Percentiles rank a stretch among this genome's conserved stretches.
These are phyloP conservation scores for Fagus crenata DNA, from an alignment of 306 rosid species.

Conservation along the genomic window DNA sequence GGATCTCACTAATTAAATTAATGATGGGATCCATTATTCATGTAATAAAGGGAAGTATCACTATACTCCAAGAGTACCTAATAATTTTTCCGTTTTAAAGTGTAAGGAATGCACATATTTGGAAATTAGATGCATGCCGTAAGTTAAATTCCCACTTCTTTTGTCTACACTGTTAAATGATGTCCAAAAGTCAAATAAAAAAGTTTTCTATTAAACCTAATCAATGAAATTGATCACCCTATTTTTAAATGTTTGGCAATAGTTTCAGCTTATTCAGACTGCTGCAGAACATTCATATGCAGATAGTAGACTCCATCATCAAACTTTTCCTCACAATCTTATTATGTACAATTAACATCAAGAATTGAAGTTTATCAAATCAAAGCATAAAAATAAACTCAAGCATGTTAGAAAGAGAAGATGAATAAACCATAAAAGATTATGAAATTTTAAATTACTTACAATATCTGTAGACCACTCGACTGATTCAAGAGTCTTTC, in stretches of 20 bases:
- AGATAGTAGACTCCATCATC: neutral
- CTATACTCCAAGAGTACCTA: too few relatives aligned
- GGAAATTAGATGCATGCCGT: neutral
- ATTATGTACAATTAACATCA: neutral
- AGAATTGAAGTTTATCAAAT: neutral
- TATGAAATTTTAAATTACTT: constrained; percentile 29
- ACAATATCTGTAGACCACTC: constrained; percentile 55
- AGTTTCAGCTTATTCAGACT: neutral
- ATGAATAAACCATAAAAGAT: neutral
- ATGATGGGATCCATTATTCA: too few relatives aligned
- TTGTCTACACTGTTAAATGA: neutral
- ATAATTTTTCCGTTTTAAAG: neutral
- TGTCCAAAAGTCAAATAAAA: neutral
- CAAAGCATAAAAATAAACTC: neutral
- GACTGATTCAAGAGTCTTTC: constrained; percentile 50
- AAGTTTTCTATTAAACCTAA: neutral
- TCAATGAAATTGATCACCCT: neutral
- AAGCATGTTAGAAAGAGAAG: neutral
- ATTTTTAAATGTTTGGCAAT: neutral
- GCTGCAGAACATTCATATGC: neutral
- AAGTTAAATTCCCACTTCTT: neutral
- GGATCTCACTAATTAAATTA: too few relatives aligned
- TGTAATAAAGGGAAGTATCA: too few relatives aligned
- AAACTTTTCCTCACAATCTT: neutral
- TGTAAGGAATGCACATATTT: neutral